Conservation (phyloP, 2,329 filamentous ascomycete species). For the Ceratocystis smalleyi region DNA sequence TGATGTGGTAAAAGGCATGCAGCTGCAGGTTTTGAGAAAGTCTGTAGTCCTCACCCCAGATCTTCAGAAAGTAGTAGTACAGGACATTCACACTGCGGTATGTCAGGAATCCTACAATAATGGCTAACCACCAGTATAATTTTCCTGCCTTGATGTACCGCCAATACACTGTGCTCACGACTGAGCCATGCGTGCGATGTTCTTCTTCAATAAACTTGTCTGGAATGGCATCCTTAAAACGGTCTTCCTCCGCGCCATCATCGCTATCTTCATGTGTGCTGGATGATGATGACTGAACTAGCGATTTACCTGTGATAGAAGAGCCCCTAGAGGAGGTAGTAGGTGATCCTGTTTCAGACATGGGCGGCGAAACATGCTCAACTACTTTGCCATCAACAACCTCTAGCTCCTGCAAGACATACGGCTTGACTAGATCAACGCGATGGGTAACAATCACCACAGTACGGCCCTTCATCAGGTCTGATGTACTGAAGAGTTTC, state of each 20-base stretch:
- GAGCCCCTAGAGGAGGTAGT: not conserved
- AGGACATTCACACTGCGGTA: conserved; percentile 50
- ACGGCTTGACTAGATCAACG: conserved; percentile 58
- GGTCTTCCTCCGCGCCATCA: not conserved
- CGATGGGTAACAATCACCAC: conserved; percentile 68
- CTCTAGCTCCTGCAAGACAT: conserved; percentile 60
- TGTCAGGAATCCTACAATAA: conserved; percentile 46
- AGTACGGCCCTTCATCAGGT: conserved; percentile 46
- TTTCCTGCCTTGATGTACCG: conserved; percentile 71
- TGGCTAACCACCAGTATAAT: conserved; percentile 53
- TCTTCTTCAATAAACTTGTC: conserved; percentile 72
- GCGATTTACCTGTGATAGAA: not conserved
- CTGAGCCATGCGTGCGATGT: conserved; percentile 55
- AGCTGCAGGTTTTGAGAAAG: not conserved
- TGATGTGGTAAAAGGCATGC: not conserved
- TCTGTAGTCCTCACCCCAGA: conserved; percentile 65
- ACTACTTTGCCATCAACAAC: conserved; percentile 38
- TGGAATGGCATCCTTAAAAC: conserved; percentile 33
- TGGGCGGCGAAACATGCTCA: not conserved
- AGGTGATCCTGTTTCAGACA: not conserved
- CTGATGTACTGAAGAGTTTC: conserved; percentile 38
- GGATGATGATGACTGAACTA: conserved; percentile 3
- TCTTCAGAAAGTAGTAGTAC: conserved; percentile 68
- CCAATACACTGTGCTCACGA: conserved; percentile 65
- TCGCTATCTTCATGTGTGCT: not conserved